Percentiles rank a stretch among this genome's conserved stretches.
These are phyloP conservation scores for Rhytidhysteron rufulum DNA, from an alignment of 2,329 filamentous ascomycete genomes.

Conservation along the genomic window DNA sequence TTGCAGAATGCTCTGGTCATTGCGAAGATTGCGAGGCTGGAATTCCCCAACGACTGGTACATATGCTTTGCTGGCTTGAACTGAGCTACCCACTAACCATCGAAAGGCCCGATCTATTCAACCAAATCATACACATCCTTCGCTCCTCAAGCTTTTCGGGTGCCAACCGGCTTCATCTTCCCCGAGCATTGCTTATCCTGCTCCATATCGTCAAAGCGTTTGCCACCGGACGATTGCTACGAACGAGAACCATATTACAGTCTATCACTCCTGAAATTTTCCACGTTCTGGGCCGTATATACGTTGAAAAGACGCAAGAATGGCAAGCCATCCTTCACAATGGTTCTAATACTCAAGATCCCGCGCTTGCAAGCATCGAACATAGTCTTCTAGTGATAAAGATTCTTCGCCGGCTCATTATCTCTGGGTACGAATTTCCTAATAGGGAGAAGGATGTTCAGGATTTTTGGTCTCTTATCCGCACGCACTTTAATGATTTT, in stretches of 20 bases:
- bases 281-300: slow-evolving; percentile 74
- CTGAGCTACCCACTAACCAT: slow-evolving; percentile 10
- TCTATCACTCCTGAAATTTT: slow-evolving; percentile 78
- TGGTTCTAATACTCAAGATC: slow-evolving; percentile 56
- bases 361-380: slow-evolving; percentile 62
- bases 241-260: slow-evolving; percentile 72
- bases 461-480: slow-evolving; percentile 75
- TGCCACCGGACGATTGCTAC: slow-evolving; percentile 70
- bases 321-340: slow-evolving; percentile 64
- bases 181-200: slow-evolving; percentile 70
- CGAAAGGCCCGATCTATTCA: slow-evolving; percentile 35
- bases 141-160: slow-evolving; percentile 51
- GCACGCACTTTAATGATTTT: slow-evolving; percentile 71
- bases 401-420: slow-evolving; percentile 71
- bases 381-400: slow-evolving; percentile 79
- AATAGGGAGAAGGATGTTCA: slow-evolving; percentile 72
- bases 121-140: slow-evolving; percentile 51
- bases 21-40: slow-evolving; percentile 83
- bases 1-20: slow-evolving; percentile 84
- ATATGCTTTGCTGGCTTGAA: not conserved
- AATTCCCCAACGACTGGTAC: slow-evolving; percentile 83
- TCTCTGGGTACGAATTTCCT: slow-evolving; percentile 79
- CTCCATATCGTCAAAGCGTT: slow-evolving; percentile 89
- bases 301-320: slow-evolving; percentile 65
- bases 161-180: slow-evolving; percentile 62